These are phyloP conservation scores for Plasmodium reichenowi DNA, from an alignment of 169 alveolate genomes.

Conservation along the genomic window DNA sequence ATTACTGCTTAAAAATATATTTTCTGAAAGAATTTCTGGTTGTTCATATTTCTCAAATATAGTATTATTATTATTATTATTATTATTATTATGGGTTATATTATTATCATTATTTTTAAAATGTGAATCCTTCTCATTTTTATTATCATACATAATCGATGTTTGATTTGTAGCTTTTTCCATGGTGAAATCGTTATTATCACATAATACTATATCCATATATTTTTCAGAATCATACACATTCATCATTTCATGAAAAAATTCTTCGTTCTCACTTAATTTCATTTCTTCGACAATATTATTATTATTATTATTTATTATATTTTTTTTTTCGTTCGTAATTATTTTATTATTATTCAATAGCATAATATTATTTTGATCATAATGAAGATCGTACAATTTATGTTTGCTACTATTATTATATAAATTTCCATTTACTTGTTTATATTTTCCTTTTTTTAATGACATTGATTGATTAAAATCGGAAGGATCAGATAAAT, in stretches of 20 bases:
- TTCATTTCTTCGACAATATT: constrained; percentile 10
- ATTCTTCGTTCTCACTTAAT: constrained; percentile 72
- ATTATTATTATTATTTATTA: not conserved
- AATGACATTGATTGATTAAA: too few relatives aligned
- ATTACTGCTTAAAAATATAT: constrained; percentile 31
- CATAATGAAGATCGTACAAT: too few relatives aligned
- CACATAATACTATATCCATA: not conserved
- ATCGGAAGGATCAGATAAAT: not conserved
- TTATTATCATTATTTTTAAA: not conserved
- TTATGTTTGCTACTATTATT: too few relatives aligned
- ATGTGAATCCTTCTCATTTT: not conserved
- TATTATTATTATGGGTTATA: constrained; percentile 1
- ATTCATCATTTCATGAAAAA: constrained; percentile 23
- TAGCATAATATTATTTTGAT: too few relatives aligned
- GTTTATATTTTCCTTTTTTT: too few relatives aligned
- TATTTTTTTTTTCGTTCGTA: too few relatives aligned
- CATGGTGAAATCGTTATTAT: not conserved
- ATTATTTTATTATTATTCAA: too few relatives aligned
- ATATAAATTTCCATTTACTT: too few relatives aligned
- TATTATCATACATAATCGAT: not conserved
- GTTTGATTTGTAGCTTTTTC: not conserved
- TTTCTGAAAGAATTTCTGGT: constrained; percentile 18
- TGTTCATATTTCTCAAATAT: constrained; percentile 2
- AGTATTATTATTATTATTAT: constrained; percentile 7
- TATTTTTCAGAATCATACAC: constrained; percentile 12